Percentiles rank a stretch among this genome's conserved stretches.
Evolutionary conservation across 257 asterid genomes (phyloP).

Genomic region (Solanum chmielewskii): DNA sequence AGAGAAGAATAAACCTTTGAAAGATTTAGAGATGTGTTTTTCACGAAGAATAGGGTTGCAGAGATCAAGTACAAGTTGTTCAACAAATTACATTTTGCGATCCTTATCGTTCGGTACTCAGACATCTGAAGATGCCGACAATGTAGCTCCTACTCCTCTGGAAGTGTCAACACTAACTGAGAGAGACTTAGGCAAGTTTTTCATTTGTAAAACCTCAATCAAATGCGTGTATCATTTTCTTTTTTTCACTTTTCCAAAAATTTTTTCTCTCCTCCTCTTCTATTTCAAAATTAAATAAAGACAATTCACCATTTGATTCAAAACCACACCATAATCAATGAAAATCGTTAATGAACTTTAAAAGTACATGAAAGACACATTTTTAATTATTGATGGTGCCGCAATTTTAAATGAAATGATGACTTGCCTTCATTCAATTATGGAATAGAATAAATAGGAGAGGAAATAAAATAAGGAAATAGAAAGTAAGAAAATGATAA

Average conservation of each 20-base stretch:
- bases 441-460: not conserved
- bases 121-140: constrained; percentile 2
- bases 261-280: not conserved
- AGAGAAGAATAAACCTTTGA: not conserved
- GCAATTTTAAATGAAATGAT: not conserved
- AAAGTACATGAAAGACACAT: not conserved
- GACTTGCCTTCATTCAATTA: not conserved
- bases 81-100: constrained; percentile 52
- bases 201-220: constrained; percentile 6
- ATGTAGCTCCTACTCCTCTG: not conserved
- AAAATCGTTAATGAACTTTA: not conserved
- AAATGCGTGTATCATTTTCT: not conserved
- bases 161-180: constrained; percentile 22
- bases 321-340: not conserved
- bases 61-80: constrained; percentile 9
- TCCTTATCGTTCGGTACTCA: constrained; percentile 26
- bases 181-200: constrained; percentile 23
- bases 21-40: constrained; percentile 2
- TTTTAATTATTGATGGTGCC: not conserved
- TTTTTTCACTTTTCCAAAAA: not conserved
- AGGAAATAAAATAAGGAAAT: not conserved
- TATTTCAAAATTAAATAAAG: not conserved
- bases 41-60: not conserved
- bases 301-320: not conserved
- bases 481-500: not conserved